Evolutionary conservation across 2,329 filamentous ascomycete genomes (phyloP).

Genomic region (Tolypocladium pustulatum): DNA sequence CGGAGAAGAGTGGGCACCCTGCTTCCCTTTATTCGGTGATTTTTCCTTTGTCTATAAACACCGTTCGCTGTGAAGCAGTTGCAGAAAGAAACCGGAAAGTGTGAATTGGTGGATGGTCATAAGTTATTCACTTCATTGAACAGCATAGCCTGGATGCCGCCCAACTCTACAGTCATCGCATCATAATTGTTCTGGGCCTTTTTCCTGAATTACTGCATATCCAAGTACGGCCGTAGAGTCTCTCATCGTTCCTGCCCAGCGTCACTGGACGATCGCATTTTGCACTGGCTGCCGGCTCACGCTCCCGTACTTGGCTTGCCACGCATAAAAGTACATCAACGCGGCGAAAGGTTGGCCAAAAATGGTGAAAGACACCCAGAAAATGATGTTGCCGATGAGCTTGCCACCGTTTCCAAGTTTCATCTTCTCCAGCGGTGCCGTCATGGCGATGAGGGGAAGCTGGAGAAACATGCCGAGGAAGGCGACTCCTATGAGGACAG

Average conservation of each 20-base stretch:
- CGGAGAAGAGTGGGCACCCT: constrained; percentile 58
- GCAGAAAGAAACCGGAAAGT: neutral
- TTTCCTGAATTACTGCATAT: neutral
- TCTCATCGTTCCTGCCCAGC: neutral
- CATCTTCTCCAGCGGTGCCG: constrained; percentile 69
- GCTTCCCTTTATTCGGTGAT: constrained; percentile 56
- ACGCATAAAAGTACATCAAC: constrained; percentile 92
- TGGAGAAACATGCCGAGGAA: constrained; percentile 93
- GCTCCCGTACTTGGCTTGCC: constrained; percentile 95
- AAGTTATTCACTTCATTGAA: neutral
- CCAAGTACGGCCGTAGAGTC: neutral
- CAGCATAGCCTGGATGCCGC: neutral
- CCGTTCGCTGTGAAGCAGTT: neutral
- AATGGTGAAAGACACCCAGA: constrained; percentile 94
- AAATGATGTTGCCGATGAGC: constrained; percentile 82
- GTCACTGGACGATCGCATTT: neutral
- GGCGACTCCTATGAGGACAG: constrained; percentile 57
- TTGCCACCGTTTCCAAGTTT: constrained; percentile 59
- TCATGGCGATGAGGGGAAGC: constrained; percentile 76
- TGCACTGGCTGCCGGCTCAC: constrained; percentile 40
- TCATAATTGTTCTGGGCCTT: no score
- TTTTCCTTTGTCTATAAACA: no score
- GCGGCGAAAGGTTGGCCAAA: constrained; percentile 91
- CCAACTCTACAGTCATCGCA: neutral
- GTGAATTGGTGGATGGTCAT: neutral